phyloP scores from a whole-genome alignment of 345 rosid genomes.

The Garcia nutans region DNA sequence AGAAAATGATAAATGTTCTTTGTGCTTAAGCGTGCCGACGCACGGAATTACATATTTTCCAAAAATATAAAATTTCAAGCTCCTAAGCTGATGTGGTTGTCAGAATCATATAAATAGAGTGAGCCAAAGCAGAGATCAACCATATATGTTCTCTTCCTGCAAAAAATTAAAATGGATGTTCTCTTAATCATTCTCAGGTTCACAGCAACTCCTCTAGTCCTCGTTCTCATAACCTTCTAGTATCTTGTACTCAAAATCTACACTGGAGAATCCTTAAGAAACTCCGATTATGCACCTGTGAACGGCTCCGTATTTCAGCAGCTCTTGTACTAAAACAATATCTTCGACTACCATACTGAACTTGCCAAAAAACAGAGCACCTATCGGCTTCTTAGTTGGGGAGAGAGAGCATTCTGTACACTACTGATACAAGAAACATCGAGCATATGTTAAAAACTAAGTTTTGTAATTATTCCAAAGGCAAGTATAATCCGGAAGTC shows the following conservation, averaged over 20 bases:
- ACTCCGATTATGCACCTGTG: conserved; percentile 51
- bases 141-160: too few species aligned
- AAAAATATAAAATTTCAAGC: too few species aligned
- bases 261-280: conserved; percentile 47
- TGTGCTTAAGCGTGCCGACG: too few species aligned
- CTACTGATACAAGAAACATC: conserved; percentile 58
- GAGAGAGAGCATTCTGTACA: conserved; percentile 42
- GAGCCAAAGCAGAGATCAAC: too few species aligned
- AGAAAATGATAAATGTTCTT: too few species aligned
- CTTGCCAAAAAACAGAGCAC: conserved; percentile 46
- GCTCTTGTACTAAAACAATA: conserved; percentile 38
- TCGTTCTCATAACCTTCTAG: conserved; percentile 20
- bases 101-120: too few species aligned
- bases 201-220: too few species aligned
- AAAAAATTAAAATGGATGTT: too few species aligned
- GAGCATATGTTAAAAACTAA: conserved; percentile 59
- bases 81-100: too few species aligned
- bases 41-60: too few species aligned
- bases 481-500: conserved; percentile 29
- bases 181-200: too few species aligned
- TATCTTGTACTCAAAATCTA: conserved; percentile 34
- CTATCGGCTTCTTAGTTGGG: conserved; percentile 49
- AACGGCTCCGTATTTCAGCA: conserved; percentile 48
- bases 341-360: conserved; percentile 58
- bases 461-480: conserved; percentile 56